These are phyloP conservation scores for Sclerotiophoma versabilis DNA, from an alignment of 2,329 filamentous ascomycete genomes.

Conservation along the genomic window DNA sequence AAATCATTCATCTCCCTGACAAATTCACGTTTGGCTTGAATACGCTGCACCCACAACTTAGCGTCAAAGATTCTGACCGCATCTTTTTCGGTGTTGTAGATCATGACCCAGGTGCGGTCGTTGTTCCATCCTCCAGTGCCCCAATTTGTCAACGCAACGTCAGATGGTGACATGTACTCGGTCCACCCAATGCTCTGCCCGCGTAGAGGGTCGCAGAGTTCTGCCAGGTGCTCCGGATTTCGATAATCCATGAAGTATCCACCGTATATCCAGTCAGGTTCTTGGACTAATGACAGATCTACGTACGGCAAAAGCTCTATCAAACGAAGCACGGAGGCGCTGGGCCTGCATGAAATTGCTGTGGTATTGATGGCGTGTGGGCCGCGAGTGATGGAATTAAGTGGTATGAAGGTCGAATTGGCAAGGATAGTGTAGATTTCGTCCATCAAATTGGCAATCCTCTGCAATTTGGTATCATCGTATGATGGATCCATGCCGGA, in stretches of 20 bases:
- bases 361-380: conserved; percentile 24
- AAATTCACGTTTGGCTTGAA: neutral
- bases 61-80: conserved; percentile 20
- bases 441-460: conserved; percentile 20
- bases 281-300: conserved; percentile 4
- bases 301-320: conserved; percentile 28
- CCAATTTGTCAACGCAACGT: conserved; percentile 19
- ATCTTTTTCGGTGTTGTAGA: conserved; percentile 22
- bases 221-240: conserved; percentile 7
- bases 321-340: conserved; percentile 17
- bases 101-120: conserved; percentile 17
- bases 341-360: conserved; percentile 14
- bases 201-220: conserved; percentile 8
- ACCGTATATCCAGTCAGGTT: conserved; percentile 21
- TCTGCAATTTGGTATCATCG: conserved; percentile 15
- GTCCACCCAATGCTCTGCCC: conserved; percentile 2
- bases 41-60: conserved; percentile 2
- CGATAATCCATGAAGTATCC: conserved; percentile 23
- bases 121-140: conserved; percentile 21
- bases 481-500: conserved; percentile 4
- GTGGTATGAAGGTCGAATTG: conserved; percentile 23
- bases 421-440: conserved; percentile 21
- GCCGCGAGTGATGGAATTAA: conserved; percentile 19
- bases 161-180: conserved; percentile 12
- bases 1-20: neutral